A percentile compares a stretch with the other conserved stretches of the same genome.
phyloP scores from a whole-genome alignment of 2,329 filamentous ascomycete genomes.

The Botrytis galanthina region DNA sequence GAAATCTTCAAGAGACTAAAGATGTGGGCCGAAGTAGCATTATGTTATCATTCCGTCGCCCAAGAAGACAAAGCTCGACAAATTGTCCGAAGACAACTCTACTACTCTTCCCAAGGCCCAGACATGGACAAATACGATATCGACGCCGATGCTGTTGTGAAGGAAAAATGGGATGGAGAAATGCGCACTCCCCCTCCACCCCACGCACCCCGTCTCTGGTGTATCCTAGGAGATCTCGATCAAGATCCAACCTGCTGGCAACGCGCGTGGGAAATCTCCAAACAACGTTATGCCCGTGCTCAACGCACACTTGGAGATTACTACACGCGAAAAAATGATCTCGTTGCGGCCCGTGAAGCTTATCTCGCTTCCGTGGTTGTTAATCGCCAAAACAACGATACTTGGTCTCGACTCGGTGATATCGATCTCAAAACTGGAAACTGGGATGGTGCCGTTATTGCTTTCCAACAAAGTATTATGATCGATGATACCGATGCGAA shows the following conservation, averaged over 20 bases:
- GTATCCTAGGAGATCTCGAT: constrained; percentile 89
- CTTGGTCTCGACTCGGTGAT: constrained; percentile 90
- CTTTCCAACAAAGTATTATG: constrained; percentile 79
- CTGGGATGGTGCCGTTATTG: constrained; percentile 76
- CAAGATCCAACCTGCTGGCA: constrained; percentile 72
- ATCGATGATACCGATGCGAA: constrained; percentile 86
- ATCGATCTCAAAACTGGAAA: constrained; percentile 74
- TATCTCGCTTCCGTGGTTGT: constrained; percentile 75
- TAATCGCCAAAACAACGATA: constrained; percentile 76
- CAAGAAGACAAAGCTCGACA: constrained; percentile 77
- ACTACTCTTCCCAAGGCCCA: constrained; percentile 55
- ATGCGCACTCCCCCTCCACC: constrained; percentile 69
- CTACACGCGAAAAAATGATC: constrained; percentile 65
- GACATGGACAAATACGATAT: constrained; percentile 43
- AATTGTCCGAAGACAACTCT: constrained; percentile 76
- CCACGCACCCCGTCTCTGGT: constrained; percentile 85
- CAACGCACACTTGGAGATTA: constrained; percentile 83
- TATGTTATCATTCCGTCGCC: constrained; percentile 61
- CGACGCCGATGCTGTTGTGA: constrained; percentile 53
- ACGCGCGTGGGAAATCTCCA: constrained; percentile 84
- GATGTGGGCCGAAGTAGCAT: constrained; percentile 91
- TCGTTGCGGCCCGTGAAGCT: constrained; percentile 68
- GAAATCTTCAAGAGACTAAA: constrained; percentile 94
- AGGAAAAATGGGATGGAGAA: constrained; percentile 59
- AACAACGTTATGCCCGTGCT: constrained; percentile 76